Conservation (phyloP, 805 yeast genomes). For the Monosporozyma aerobia region DNA sequence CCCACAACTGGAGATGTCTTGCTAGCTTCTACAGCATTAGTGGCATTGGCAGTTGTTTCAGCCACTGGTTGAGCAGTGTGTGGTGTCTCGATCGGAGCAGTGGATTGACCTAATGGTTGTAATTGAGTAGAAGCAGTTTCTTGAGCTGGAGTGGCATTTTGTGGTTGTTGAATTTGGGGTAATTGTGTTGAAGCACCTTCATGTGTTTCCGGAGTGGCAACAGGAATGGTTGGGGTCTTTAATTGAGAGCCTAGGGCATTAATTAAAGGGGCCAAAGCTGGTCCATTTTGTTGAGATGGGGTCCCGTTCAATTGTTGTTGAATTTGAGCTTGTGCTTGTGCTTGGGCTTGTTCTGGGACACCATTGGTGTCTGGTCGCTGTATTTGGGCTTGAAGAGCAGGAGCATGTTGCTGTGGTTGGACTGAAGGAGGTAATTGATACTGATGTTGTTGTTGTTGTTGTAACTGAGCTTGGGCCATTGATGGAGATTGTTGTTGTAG, state of each 20-base stretch:
- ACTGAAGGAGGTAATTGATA: not conserved
- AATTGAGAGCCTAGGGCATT: conserved; percentile 12
- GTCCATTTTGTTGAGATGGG: conserved; percentile 6
- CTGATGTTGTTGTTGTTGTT: conserved; percentile 8
- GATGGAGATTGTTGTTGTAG: conserved; percentile 17
- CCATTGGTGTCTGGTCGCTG: not conserved
- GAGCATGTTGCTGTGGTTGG: conserved; percentile 3
- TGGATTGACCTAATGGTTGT: not conserved
- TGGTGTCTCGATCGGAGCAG: not conserved
- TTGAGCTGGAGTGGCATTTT: not conserved
- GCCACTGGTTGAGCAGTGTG: not conserved
- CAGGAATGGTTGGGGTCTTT: not conserved
- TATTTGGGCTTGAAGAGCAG: conserved; percentile 13
- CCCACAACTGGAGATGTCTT: not conserved
- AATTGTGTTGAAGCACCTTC: not conserved
- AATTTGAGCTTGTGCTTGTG: not conserved
- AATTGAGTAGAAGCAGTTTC: not conserved
- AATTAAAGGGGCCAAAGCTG: conserved; percentile 11
- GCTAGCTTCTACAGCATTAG: conserved; percentile 6
- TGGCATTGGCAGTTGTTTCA: not conserved
- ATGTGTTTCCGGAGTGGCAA: not conserved
- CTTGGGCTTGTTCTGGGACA: not conserved
- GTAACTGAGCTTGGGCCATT: conserved; percentile 18
- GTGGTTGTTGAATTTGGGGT: conserved; percentile 1
- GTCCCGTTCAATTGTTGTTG: not conserved